A percentile compares a stretch with the other conserved stretches of the same genome.
These are phyloP conservation scores for Albatrellus ellisii DNA, from an alignment of 768 basidiomycete species.

Conservation along the genomic window DNA sequence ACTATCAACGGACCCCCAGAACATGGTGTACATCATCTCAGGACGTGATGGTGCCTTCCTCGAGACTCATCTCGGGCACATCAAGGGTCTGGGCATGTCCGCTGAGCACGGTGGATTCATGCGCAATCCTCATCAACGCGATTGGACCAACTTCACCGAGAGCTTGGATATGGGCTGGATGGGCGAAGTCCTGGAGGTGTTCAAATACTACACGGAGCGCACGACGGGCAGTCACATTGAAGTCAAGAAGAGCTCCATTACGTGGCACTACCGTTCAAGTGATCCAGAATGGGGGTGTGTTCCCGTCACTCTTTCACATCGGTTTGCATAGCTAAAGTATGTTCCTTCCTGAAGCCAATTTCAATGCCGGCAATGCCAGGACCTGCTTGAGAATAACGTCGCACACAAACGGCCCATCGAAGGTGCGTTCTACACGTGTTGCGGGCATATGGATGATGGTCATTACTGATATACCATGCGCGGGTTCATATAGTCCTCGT, in stretches of 20 bases:
- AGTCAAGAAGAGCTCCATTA: conserved; percentile 93
- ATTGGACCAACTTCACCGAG: conserved; percentile 87
- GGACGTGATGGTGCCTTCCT: conserved; percentile 91
- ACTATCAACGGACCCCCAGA: conserved; percentile 70
- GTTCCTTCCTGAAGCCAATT: conserved; percentile 40
- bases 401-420: conserved; percentile 92
- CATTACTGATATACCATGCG: no score
- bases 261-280: conserved; percentile 89
- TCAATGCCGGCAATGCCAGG: conserved; percentile 95
- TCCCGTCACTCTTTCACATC: not conserved
- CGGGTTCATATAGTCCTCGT: conserved; percentile 65
- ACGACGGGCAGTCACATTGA: conserved; percentile 96
- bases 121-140: conserved; percentile 45
- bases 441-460: not conserved
- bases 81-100: conserved; percentile 74
- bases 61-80: conserved; percentile 80
- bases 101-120: conserved; percentile 97
- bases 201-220: conserved; percentile 92
- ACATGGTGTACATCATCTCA: conserved; percentile 94
- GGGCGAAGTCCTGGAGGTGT: conserved; percentile 89
- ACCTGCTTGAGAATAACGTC: conserved; percentile 88
- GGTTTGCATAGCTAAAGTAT: conserved; percentile 1
- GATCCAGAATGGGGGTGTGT: conserved; percentile 96
- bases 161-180: conserved; percentile 96
- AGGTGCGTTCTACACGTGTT: conserved; percentile 29